Evolutionary conservation across 2,329 filamentous ascomycete genomes (phyloP).

Genomic region (Fusarium sulawesiense): DNA sequence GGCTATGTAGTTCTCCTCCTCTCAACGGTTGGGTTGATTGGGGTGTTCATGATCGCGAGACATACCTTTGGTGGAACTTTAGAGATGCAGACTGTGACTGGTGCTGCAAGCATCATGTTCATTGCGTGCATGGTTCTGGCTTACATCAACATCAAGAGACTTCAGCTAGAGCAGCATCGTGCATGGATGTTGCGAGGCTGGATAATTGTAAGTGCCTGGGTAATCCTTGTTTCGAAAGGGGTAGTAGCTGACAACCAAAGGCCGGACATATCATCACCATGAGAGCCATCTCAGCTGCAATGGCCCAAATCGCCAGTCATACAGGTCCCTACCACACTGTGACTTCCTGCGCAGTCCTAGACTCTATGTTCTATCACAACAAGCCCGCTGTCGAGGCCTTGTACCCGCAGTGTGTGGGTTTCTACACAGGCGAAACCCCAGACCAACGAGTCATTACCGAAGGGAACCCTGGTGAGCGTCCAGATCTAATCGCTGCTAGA

Average conservation of each 20-base stretch:
- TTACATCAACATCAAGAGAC: slow-evolving; percentile 66
- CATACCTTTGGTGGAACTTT: slow-evolving; percentile 66
- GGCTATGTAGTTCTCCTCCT: slow-evolving; percentile 67
- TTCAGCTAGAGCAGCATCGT: slow-evolving; percentile 72
- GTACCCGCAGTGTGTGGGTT: slow-evolving; percentile 60
- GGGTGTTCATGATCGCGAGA: slow-evolving; percentile 64
- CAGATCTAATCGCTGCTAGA: slow-evolving; percentile 53
- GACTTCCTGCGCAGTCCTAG: slow-evolving; percentile 62
- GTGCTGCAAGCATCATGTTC: slow-evolving; percentile 59
- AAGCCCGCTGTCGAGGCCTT: slow-evolving; percentile 43
- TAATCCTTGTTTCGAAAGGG: fast-evolving
- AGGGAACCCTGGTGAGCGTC: slow-evolving; percentile 47
- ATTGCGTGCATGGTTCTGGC: slow-evolving; percentile 58
- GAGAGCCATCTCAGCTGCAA: slow-evolving; percentile 60
- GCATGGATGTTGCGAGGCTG: slow-evolving; percentile 72
- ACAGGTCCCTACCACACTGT: slow-evolving; percentile 43
- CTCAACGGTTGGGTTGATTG: slow-evolving; percentile 57
- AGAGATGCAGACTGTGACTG: slow-evolving; percentile 59
- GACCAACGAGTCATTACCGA: slow-evolving; percentile 43
- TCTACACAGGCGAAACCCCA: slow-evolving; percentile 46
- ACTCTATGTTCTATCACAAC: slow-evolving; percentile 51
- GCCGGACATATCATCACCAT: slow-evolving; percentile 64
- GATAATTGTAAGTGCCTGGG: slow-evolving; percentile 54
- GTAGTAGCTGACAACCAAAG: slow-evolving; percentile 26
- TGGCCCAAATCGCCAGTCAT: slow-evolving; percentile 53